These are phyloP conservation scores for Lasiodiplodia gonubiensis DNA, from an alignment of 2,329 filamentous ascomycete genomes.

Conservation along the genomic window DNA sequence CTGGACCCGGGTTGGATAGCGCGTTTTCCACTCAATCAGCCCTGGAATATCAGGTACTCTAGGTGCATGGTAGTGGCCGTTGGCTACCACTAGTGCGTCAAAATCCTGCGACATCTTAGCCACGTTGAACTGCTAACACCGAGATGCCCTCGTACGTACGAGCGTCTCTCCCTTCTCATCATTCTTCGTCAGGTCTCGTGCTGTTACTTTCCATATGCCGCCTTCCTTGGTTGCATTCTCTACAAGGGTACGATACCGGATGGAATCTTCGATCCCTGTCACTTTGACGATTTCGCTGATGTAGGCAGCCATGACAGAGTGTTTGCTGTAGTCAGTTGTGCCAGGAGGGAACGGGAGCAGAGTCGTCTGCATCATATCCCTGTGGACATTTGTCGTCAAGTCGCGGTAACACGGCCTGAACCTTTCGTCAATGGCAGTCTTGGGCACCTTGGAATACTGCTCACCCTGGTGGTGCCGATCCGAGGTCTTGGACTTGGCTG, in stretches of 20 bases:
- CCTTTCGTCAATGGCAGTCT: background rate
- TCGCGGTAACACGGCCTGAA: constrained; percentile 59
- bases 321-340: constrained; percentile 65
- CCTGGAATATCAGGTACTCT: constrained; percentile 58
- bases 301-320: constrained; percentile 63
- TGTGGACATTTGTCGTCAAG: constrained; percentile 61
- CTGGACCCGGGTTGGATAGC: constrained; percentile 52
- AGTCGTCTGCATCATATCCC: constrained; percentile 56
- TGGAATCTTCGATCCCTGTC: constrained; percentile 57
- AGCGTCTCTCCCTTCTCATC: constrained; percentile 34
- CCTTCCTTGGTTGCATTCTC: constrained; percentile 56
- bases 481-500: constrained; percentile 1
- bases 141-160: constrained; percentile 32
- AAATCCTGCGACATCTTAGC: constrained; percentile 44
- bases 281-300: constrained; percentile 63
- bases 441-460: background rate
- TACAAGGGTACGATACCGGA: constrained; percentile 66
- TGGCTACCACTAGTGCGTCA: constrained; percentile 60
- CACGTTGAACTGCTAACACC: background rate
- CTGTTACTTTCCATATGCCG: constrained; percentile 58
- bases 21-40: constrained; percentile 53
- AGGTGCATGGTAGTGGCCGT: constrained; percentile 61
- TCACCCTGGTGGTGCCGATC: constrained; percentile 32
- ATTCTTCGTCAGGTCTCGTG: constrained; percentile 36
- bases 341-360: constrained; percentile 63